Base-by-base conservation (phyloP, 164 flowering plant species). In the Aristolochia contorta region DNA sequence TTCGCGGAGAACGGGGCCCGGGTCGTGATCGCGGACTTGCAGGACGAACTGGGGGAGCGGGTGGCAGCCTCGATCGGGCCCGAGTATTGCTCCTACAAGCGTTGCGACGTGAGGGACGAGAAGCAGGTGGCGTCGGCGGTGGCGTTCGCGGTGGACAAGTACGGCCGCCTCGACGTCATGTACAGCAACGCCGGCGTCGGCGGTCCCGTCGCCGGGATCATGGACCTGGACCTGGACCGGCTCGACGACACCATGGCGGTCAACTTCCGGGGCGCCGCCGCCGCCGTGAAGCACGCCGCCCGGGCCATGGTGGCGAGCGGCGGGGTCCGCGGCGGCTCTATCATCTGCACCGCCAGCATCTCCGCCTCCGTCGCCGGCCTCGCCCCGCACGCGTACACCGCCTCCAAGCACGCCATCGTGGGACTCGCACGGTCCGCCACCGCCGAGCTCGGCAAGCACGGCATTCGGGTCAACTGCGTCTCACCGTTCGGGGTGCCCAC, bases 401-500 rank as follows among this genome's bases (percentile, higher is more conserved):
- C 47, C 14, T 72, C 78, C 1, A 76, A 76, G 54, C 74, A 70
- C 15, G 79, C 77, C 0, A 10, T 75, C 4, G 47, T 72, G 41
- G 78, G 78, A 0, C 56, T 75, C 19, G 71, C 66, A 1, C 24
- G 56, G 16, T 21, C 70, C 0, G 66, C 69, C 4, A 15, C 46
- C 3, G 19, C 51, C 18, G 78, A 72, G 59, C 69, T 75, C 7
- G 78, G 78, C 19, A 18, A 19, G 12, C 21, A 72, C 55, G 78
- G 78, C 52, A 72, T 75, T 16, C 59, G 78, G 52, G 71, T 75
- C 18, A 87, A 87, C 52, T 65, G 84, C 65, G 24, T 87, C 0
- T 79, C 95, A 0, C 95, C 95, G 0, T 84, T 62, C 27, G 87
- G 84, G 14, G 71, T 83, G 0, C 83, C 78, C 1, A 87, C 91